phyloP scores from a whole-genome alignment of 176 grass and related monocot species.

The Thalia dealbata region DNA sequence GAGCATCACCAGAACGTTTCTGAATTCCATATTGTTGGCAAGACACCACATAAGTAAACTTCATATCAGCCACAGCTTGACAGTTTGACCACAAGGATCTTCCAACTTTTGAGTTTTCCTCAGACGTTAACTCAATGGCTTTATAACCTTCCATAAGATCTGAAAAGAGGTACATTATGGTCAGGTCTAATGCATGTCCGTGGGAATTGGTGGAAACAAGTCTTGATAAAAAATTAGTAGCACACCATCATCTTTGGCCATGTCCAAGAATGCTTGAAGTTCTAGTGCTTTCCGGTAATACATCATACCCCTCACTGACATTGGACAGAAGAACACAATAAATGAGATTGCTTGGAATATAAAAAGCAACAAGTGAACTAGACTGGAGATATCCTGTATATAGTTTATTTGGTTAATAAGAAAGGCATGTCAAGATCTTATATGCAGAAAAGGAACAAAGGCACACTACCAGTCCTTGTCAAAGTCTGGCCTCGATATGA shows the following conservation, averaged over 20 bases:
- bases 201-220: neutral
- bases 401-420: neutral
- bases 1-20: conserved; percentile 59
- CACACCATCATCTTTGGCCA: conserved; percentile 80
- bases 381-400: conserved; percentile 10
- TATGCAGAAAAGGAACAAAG: conserved; percentile 14
- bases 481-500: conserved; percentile 96
- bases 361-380: conserved; percentile 1
- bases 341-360: neutral
- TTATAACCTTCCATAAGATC: conserved; percentile 92
- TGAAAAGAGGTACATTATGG: conserved; percentile 25
- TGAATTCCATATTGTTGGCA: conserved; percentile 98
- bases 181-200: neutral
- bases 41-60: conserved; percentile 95
- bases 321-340: conserved; percentile 5
- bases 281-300: conserved; percentile 93
- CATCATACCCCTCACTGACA: conserved; percentile 91
- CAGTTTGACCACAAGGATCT: conserved; percentile 58
- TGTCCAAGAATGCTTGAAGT: conserved; percentile 93
- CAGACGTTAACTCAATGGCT: conserved; percentile 51
- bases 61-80: conserved; percentile 96
- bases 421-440: neutral
- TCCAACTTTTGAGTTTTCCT: conserved; percentile 45
- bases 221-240: conserved; percentile 8
- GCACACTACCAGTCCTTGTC: conserved; percentile 70